Percentiles rank a stretch among this genome's conserved stretches.
phyloP scores from a whole-genome alignment of 768 basidiomycete species.

The Lactifluus echinatus region DNA sequence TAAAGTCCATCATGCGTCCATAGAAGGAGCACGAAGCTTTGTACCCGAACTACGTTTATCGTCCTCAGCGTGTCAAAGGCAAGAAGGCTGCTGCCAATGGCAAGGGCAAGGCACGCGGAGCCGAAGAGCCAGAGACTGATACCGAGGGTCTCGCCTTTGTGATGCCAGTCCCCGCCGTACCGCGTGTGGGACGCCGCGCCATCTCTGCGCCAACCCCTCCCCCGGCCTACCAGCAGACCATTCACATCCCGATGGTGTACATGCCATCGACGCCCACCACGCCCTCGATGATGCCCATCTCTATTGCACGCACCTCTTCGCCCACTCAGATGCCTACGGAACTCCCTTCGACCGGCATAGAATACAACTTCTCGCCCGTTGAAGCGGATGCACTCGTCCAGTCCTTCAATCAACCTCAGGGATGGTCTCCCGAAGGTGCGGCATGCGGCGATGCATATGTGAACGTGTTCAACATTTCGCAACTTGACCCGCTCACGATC shows the following conservation, averaged over 20 bases:
- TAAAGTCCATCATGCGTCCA: constrained; percentile 55
- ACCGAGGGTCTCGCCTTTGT: constrained; percentile 37
- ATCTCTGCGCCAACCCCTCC: constrained; percentile 56
- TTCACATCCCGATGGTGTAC: constrained; percentile 57
- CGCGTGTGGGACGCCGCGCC: constrained; percentile 34
- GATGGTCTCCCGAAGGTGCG: constrained; percentile 13
- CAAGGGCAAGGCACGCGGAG: constrained; percentile 41
- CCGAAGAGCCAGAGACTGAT: constrained; percentile 25
- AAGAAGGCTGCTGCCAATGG: constrained; percentile 43
- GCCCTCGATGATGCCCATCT: constrained; percentile 45
- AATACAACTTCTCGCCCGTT: constrained; percentile 48
- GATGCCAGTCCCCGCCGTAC: constrained; percentile 27
- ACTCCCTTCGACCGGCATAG: constrained; percentile 32
- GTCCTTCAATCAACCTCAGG: constrained; percentile 10
- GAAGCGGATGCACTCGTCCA: constrained; percentile 12
- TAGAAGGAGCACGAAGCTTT: constrained; percentile 71
- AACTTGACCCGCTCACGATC: constrained; percentile 9
- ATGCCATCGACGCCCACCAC: constrained; percentile 60
- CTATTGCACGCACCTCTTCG: constrained; percentile 43
- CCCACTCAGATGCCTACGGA: constrained; percentile 28
- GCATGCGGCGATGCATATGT: constrained; percentile 2
- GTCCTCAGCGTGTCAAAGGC: constrained; percentile 55
- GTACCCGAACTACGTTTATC: constrained; percentile 74
- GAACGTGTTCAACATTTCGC: constrained; percentile 8
- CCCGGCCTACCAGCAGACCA: constrained; percentile 58